phyloP scores from a whole-genome alignment of 129 eudicot species.

The Calendula officinalis region DNA sequence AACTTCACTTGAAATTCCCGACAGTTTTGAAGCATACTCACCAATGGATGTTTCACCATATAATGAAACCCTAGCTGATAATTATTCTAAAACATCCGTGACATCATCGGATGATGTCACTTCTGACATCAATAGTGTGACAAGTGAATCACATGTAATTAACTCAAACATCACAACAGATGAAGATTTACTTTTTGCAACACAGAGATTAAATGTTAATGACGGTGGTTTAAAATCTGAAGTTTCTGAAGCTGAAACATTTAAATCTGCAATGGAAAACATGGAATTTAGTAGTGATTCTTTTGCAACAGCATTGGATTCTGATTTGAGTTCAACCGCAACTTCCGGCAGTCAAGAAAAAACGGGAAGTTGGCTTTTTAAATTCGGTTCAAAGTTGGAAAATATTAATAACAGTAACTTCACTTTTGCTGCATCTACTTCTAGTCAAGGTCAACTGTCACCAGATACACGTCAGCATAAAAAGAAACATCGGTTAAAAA shows the following conservation, averaged over 20 bases:
- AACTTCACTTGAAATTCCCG: constrained; percentile 33
- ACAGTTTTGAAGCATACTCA: constrained; percentile 66
- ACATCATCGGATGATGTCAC: constrained; percentile 58
- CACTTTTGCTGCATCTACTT: constrained; percentile 74
- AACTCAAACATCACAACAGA: constrained; percentile 39
- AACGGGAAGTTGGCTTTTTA: constrained; percentile 38
- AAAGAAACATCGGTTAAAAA: constrained; percentile 65
- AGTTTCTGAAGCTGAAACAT: constrained; percentile 61
- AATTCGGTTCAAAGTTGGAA: constrained; percentile 45
- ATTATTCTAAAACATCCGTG: constrained; percentile 54
- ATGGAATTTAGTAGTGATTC: constrained; percentile 58
- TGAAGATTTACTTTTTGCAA: constrained; percentile 56
- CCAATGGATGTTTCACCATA: constrained; percentile 96
- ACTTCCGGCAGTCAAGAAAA: constrained; percentile 46
- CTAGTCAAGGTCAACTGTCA: constrained; percentile 43
- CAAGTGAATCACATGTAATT: constrained; percentile 42
- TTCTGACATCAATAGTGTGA: constrained; percentile 22
- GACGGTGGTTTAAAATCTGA: constrained; percentile 35
- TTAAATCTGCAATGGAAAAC: constrained; percentile 65
- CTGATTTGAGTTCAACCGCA: constrained; percentile 55
- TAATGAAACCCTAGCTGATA: constrained; percentile 54
- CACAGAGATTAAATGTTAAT: constrained; percentile 47
- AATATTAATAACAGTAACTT: constrained; percentile 47
- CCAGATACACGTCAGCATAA: constrained; percentile 50
- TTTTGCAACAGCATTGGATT: constrained; percentile 57